Conservation (phyloP, 1,284 basidiomycete species). For the Pyrrhoderma lamaoense region DNA sequence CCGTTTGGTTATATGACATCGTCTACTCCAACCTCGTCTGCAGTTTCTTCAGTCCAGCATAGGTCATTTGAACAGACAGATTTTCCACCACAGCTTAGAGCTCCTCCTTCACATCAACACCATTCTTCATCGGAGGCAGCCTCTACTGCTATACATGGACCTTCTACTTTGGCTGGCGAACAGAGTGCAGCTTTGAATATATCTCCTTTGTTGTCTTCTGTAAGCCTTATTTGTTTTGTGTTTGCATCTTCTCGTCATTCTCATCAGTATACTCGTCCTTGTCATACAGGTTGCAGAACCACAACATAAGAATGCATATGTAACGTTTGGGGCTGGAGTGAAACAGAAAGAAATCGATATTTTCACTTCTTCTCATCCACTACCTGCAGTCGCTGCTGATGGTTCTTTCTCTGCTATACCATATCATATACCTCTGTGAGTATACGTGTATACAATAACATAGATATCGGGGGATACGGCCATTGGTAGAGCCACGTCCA, state of each 20-base stretch:
- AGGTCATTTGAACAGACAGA: too few relatives aligned
- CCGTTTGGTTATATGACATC: constrained; percentile 16
- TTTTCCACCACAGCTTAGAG: too few relatives aligned
- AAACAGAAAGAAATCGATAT: constrained; percentile 75
- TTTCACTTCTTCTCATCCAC: constrained; percentile 63
- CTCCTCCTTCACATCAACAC: too few relatives aligned
- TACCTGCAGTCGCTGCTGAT: constrained; percentile 47
- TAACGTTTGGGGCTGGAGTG: constrained; percentile 79
- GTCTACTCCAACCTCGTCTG: constrained; percentile 7
- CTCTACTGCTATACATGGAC: too few relatives aligned
- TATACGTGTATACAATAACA: constrained; percentile 15
- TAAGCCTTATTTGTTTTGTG: not conserved
- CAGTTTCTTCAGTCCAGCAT: not conserved
- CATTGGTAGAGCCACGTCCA: too few relatives aligned
- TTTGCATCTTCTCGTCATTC: too few relatives aligned
- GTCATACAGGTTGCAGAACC: constrained; percentile 34
- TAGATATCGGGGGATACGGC: too few relatives aligned
- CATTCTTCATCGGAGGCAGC: too few relatives aligned
- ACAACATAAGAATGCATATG: constrained; percentile 60
- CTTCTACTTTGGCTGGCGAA: too few relatives aligned
- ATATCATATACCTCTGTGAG: constrained; percentile 79
- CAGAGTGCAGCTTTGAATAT: too few relatives aligned
- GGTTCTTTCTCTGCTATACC: constrained; percentile 54
- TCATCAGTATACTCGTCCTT: not conserved
- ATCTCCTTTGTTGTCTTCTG: constrained; percentile 17